These are phyloP conservation scores for Pythium monospermum DNA, from an alignment of 352 stramenopile genomes.

Conservation along the genomic window DNA sequence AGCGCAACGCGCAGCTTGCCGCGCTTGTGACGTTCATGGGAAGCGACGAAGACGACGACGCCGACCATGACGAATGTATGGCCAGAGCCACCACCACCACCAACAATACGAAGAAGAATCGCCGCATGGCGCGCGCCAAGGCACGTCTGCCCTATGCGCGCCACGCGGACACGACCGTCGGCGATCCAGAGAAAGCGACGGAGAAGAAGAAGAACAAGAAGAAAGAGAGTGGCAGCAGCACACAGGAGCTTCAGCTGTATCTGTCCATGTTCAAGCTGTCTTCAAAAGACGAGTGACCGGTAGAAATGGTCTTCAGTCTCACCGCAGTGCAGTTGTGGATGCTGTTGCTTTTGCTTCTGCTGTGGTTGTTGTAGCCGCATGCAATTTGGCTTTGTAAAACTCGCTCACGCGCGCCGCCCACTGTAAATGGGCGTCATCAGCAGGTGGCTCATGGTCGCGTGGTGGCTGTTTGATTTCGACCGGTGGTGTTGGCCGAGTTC, in stretches of 20 bases:
- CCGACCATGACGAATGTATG: neutral
- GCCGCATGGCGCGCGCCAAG: neutral
- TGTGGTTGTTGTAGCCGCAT: neutral
- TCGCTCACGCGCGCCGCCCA: conserved; percentile 56
- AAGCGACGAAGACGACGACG: conserved; percentile 35
- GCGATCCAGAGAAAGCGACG: no score
- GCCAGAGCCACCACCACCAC: neutral
- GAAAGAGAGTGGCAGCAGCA: neutral
- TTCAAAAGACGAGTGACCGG: no score
- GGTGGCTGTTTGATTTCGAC: conserved; percentile 5
- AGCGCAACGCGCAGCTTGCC: conserved; percentile 60
- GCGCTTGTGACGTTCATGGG: conserved; percentile 75
- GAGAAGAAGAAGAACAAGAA: conserved; percentile 5
- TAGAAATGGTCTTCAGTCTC: no score
- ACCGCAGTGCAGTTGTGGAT: no score
- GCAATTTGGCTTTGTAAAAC: conserved; percentile 34
- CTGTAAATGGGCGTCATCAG: conserved; percentile 35
- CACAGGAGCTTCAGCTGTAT: conserved; percentile 33
- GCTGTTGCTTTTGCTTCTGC: no score
- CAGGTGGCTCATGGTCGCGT: conserved; percentile 15
- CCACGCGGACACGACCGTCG: neutral
- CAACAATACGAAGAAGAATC: neutral
- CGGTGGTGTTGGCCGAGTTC: neutral
- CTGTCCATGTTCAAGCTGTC: conserved; percentile 40
- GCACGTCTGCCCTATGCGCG: conserved; percentile 11